Conservation (phyloP, 2,329 filamentous ascomycete genomes). For the Botrytis cinerea region DNA sequence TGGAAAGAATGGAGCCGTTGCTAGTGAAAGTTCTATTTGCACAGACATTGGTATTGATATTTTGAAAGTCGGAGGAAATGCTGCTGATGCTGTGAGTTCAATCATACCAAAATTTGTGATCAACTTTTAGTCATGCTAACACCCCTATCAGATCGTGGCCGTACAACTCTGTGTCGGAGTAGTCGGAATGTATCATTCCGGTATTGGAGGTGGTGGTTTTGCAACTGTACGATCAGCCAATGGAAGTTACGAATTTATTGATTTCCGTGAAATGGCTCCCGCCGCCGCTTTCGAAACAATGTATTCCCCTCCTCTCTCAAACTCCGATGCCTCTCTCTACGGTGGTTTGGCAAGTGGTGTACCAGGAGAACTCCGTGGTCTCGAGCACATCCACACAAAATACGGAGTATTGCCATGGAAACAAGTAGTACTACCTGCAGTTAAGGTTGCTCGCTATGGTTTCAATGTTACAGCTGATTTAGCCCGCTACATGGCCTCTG, state of each 20-base stretch:
- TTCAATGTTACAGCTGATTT: constrained; percentile 62
- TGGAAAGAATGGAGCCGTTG: constrained; percentile 59
- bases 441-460: constrained; percentile 60
- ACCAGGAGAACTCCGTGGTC: constrained; percentile 50
- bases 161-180: constrained; percentile 56
- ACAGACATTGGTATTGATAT: constrained; percentile 68
- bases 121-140: neutral
- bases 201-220: constrained; percentile 69
- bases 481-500: constrained; percentile 58
- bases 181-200: constrained; percentile 57
- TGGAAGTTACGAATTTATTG: constrained; percentile 66
- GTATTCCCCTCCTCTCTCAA: constrained; percentile 55
- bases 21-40: constrained; percentile 69
- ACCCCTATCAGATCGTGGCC: constrained; percentile 48
- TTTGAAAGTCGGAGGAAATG: constrained; percentile 59
- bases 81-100: constrained; percentile 51
- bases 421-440: constrained; percentile 58
- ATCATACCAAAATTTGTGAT: neutral
- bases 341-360: constrained; percentile 60
- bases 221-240: constrained; percentile 60
- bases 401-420: constrained; percentile 57
- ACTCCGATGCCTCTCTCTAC: constrained; percentile 53
- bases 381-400: constrained; percentile 45
- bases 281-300: constrained; percentile 62
- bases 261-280: constrained; percentile 69